Conservation (phyloP, 163 green algal genomes). For the Chloroidium sp. region DNA sequence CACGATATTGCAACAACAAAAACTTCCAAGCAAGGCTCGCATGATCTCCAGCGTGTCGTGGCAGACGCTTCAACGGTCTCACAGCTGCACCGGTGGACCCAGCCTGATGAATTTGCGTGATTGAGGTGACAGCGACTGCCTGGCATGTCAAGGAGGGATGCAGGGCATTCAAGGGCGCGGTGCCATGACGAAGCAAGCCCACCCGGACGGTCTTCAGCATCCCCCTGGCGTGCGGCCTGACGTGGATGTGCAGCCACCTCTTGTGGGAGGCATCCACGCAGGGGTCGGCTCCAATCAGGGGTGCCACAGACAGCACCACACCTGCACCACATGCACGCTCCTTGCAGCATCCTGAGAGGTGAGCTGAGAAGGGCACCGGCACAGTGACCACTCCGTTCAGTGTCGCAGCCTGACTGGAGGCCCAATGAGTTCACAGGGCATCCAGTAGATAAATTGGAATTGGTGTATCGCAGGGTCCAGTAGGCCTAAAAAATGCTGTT, state of each 20-base stretch:
- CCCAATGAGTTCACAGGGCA: neutral
- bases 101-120: neutral
- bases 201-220: slow-evolving; percentile 37
- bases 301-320: slow-evolving; percentile 50
- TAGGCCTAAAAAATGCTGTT: too few species aligned
- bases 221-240: slow-evolving; percentile 57
- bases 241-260: slow-evolving; percentile 74
- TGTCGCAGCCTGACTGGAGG: neutral
- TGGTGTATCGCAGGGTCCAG: neutral
- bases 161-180: neutral
- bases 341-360: neutral
- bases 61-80: too few species aligned
- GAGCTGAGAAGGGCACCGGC: neutral
- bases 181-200: neutral
- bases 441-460: neutral
- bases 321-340: slow-evolving; percentile 7
- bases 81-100: neutral
- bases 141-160: too few species aligned
- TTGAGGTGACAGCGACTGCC: neutral
- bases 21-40: too few species aligned
- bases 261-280: slow-evolving; percentile 41
- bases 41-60: too few species aligned
- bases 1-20: too few species aligned
- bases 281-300: slow-evolving; percentile 46
- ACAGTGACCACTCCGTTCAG: neutral